A percentile compares a stretch with the other conserved stretches of the same genome.
phyloP scores from a whole-genome alignment of 768 basidiomycete species.

The Gautieria morchelliformis region DNA sequence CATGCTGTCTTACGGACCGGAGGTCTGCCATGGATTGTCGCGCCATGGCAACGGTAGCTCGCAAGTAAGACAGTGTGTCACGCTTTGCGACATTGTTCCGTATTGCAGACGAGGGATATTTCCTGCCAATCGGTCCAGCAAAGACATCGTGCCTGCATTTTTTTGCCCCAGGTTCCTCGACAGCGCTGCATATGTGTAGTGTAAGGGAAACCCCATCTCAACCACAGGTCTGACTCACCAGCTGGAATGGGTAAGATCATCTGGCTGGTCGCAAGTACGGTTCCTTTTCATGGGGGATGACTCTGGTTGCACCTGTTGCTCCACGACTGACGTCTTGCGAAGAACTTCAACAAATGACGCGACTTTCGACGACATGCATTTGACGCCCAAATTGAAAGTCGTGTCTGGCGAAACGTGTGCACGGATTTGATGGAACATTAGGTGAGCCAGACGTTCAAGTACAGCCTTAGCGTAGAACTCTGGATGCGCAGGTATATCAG shows the following conservation, averaged over 20 bases:
- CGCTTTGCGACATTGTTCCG: not conserved
- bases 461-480: not conserved
- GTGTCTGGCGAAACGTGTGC: not conserved
- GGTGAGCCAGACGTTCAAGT: slow-evolving; percentile 2
- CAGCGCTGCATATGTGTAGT: not conserved
- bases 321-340: not conserved
- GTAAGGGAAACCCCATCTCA: not conserved
- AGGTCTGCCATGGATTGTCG: slow-evolving; percentile 6
- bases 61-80: not conserved
- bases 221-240: not conserved
- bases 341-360: not conserved
- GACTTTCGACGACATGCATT: not conserved
- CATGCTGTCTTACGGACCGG: not conserved
- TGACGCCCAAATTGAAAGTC: not conserved
- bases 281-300: not conserved
- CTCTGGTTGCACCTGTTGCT: not conserved
- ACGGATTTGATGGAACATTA: not conserved
- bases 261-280: not conserved
- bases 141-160: not conserved
- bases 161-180: not conserved
- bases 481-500: not conserved
- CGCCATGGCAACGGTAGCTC: not conserved
- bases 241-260: too few species aligned
- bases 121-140: not conserved
- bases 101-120: not conserved